phyloP scores from a whole-genome alignment of 192 early-diverging fungal genomes.

The Mortierella antarctica region DNA sequence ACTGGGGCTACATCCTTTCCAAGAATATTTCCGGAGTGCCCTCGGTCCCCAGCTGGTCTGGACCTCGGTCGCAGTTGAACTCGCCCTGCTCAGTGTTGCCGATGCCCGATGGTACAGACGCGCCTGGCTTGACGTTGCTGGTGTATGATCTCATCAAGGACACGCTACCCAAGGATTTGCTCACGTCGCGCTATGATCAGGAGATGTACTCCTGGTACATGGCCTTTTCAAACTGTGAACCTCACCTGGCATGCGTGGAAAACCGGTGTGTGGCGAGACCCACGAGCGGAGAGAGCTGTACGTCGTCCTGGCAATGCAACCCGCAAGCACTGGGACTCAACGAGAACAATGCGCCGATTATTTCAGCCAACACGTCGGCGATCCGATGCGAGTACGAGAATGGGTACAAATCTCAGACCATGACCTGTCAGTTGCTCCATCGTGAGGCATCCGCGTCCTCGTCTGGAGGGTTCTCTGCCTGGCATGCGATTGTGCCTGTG shows the following conservation, averaged over 20 bases:
- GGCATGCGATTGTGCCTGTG: constrained; percentile 38
- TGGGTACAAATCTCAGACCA: constrained; percentile 25
- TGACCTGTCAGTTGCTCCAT: constrained; percentile 33
- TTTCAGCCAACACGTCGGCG: constrained; percentile 23
- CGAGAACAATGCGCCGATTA: constrained; percentile 37
- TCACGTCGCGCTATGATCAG: constrained; percentile 30
- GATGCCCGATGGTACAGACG: constrained; percentile 21
- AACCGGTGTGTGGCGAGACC: constrained; percentile 28
- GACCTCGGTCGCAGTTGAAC: constrained; percentile 14
- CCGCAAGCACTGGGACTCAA: constrained; percentile 36
- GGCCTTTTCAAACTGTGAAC: constrained; percentile 38
- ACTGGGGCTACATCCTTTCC: constrained; percentile 44
- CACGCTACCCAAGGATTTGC: constrained; percentile 27
- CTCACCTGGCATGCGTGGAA: constrained; percentile 14
- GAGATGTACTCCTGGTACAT: constrained; percentile 36
- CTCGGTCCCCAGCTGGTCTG: constrained; percentile 38
- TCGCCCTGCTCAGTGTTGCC: constrained; percentile 32
- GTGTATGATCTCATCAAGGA: constrained; percentile 41
- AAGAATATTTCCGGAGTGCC: constrained; percentile 30
- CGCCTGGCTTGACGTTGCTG: constrained; percentile 28
- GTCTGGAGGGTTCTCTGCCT: constrained; percentile 20
- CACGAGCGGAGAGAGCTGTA: constrained; percentile 22
- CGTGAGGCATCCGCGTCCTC: neutral
- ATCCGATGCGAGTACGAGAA: constrained; percentile 40
- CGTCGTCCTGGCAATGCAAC: constrained; percentile 46